Percentiles rank a stretch among this genome's conserved stretches.
phyloP scores from a whole-genome alignment of 306 rosid species.

The Lathyrus oleraceus region DNA sequence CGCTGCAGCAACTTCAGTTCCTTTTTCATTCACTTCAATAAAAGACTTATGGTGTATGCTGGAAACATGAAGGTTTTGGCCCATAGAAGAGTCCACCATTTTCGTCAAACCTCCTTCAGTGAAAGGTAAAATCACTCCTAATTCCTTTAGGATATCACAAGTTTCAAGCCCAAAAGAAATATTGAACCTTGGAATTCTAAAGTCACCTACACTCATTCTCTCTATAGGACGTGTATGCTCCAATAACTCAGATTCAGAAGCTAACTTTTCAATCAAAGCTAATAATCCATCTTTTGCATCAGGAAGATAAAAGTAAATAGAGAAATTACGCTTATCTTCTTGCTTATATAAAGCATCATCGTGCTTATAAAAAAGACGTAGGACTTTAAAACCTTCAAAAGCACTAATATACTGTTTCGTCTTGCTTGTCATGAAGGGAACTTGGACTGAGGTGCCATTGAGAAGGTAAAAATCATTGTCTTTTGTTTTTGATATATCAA shows the following conservation, averaged over 20 bases:
- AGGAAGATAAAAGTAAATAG: not conserved
- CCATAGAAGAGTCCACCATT: conserved; percentile 63
- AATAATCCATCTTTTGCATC: no score
- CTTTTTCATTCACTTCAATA: conserved; percentile 82
- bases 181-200: not conserved
- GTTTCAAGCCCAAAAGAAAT: not conserved
- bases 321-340: conserved; percentile 52
- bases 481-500: conserved; percentile 34
- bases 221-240: no score
- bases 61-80: conserved; percentile 49
- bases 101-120: conserved; percentile 44
- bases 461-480: no score
- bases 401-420: not conserved
- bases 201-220: not conserved
- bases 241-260: not conserved
- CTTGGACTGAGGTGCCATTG: not conserved
- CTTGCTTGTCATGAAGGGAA: not conserved
- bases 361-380: conserved; percentile 63
- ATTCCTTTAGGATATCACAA: not conserved
- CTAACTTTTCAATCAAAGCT: not conserved
- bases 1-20: conserved; percentile 61
- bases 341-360: conserved; percentile 39
- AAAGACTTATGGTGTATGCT: conserved; percentile 59
- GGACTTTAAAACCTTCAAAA: conserved; percentile 39
- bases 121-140: not conserved